These are phyloP conservation scores for Barbarea vulgaris DNA, from an alignment of 345 rosid species.

Conservation along the genomic window DNA sequence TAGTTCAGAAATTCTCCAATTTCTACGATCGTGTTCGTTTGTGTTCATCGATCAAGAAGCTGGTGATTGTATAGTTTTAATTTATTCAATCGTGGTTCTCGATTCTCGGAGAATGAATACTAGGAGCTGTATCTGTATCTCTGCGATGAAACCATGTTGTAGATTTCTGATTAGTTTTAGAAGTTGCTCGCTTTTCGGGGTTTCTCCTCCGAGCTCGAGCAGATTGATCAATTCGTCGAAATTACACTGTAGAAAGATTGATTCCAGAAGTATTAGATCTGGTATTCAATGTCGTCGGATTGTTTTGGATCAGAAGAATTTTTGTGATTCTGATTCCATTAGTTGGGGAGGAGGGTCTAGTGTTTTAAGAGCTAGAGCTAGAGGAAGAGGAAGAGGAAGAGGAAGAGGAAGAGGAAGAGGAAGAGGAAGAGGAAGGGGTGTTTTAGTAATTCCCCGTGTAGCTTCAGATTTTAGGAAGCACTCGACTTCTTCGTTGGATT, in stretches of 20 bases:
- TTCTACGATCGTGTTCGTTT: constrained; percentile 13
- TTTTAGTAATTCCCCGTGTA: constrained; percentile 73
- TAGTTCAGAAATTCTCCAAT: not conserved
- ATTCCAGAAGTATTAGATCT: constrained; percentile 41
- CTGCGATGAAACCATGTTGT: constrained; percentile 80
- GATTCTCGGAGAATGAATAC: constrained; percentile 44
- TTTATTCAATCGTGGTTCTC: not conserved
- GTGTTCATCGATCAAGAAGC: constrained; percentile 16
- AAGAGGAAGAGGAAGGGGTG: constrained; percentile 54
- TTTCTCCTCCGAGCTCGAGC: constrained; percentile 42
- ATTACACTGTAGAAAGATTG: constrained; percentile 44
- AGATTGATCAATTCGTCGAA: constrained; percentile 61
- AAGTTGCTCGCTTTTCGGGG: constrained; percentile 61
- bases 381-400: constrained; percentile 53
- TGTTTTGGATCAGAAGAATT: constrained; percentile 51
- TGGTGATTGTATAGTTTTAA: constrained; percentile 14
- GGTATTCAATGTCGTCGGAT: constrained; percentile 33
- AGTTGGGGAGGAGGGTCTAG: constrained; percentile 42
- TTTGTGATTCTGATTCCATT: constrained; percentile 59
- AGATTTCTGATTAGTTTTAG: constrained; percentile 59
- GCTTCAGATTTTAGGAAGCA: constrained; percentile 74
- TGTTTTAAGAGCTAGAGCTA: constrained; percentile 40
- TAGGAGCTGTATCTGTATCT: constrained; percentile 59
- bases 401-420: constrained; percentile 19
- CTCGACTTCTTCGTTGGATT: constrained; percentile 62